Conservation (phyloP, 2,329 filamentous ascomycete species). For the Xylaria hypoxylon region DNA sequence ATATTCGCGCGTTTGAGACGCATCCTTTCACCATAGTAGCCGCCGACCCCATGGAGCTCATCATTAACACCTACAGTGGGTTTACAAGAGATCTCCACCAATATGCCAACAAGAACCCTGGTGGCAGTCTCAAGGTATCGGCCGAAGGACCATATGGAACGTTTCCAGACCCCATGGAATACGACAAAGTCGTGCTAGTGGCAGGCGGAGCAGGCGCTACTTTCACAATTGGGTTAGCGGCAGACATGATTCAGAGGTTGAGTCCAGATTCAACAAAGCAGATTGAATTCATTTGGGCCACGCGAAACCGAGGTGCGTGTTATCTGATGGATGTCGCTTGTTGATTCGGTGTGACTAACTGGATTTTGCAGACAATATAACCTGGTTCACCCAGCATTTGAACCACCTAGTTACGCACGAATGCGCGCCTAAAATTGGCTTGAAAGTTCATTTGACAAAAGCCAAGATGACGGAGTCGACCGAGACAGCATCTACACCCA, state of each 20-base stretch:
- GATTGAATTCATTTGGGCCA: conserved; percentile 63
- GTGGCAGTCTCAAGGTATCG: conserved; percentile 61
- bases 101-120: conserved; percentile 63
- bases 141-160: conserved; percentile 71
- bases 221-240: conserved; percentile 64
- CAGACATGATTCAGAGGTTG: conserved; percentile 60
- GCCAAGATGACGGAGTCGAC: conserved; percentile 20
- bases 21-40: conserved; percentile 73
- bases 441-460: conserved; percentile 56
- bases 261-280: conserved; percentile 52
- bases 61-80: conserved; percentile 68
- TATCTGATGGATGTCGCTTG: not conserved
- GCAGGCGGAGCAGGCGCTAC: conserved; percentile 72
- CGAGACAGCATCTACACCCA: conserved; percentile 16
- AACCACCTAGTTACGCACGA: conserved; percentile 54
- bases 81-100: conserved; percentile 68
- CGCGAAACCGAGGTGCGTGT: conserved; percentile 58
- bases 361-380: conserved; percentile 48
- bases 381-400: conserved; percentile 56
- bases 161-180: conserved; percentile 62
- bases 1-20: conserved; percentile 66
- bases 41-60: conserved; percentile 66
- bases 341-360: conserved; percentile 29
- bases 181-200: conserved; percentile 68
- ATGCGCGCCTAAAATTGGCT: conserved; percentile 54